Conservation (phyloP, 2,329 filamentous ascomycete genomes). For the Teratosphaeria zuluensis region DNA sequence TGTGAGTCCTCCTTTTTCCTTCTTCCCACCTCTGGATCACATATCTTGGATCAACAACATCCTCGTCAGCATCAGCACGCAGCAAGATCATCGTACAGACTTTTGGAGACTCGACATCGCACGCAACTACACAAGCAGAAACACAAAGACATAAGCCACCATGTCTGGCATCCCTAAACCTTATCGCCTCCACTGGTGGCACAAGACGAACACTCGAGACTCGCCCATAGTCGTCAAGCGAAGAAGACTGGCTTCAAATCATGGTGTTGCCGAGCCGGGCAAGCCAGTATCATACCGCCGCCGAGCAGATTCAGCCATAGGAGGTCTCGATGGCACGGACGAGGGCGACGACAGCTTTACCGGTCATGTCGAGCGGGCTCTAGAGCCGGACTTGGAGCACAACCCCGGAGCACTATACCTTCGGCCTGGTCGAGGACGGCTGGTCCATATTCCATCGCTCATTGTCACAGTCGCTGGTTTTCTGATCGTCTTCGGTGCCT, state of each 20-base stretch:
- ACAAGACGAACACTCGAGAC: not conserved
- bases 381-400: not conserved
- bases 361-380: not conserved
- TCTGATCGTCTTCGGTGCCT: constrained; percentile 16
- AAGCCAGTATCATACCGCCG: not conserved
- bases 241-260: not conserved
- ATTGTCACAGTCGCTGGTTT: constrained; percentile 11
- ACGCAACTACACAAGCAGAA: not conserved
- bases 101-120: not conserved
- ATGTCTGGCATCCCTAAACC: not conserved
- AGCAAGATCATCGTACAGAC: not conserved
- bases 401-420: not conserved
- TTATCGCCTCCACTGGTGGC: not conserved
- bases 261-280: not conserved
- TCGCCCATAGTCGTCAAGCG: not conserved
- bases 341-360: not conserved
- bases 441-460: not conserved
- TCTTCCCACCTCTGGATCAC: not conserved
- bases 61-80: not conserved
- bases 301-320: not conserved
- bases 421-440: not conserved
- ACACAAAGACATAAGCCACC: not conserved
- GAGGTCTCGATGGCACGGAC: not conserved
- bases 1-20: not conserved
- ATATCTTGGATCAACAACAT: not conserved